phyloP scores from a whole-genome alignment of 2,329 filamentous ascomycete genomes.

The Exophiala mesophila region DNA sequence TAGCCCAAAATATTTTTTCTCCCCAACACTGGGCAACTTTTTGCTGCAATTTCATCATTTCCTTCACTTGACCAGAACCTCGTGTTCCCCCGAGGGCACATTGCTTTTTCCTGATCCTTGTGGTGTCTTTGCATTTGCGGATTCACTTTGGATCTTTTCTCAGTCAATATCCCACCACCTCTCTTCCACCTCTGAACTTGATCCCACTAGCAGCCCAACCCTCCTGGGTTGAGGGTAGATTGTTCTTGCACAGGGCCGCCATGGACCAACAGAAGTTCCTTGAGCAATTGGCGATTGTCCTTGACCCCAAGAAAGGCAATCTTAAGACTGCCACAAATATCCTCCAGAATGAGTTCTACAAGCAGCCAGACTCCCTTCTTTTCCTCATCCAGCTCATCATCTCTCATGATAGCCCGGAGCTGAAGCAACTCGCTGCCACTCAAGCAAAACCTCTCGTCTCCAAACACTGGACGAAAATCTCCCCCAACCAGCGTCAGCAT shows the following conservation, averaged over 20 bases:
- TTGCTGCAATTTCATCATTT: no score
- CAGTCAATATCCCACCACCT: no score
- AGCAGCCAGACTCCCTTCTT: slow-evolving; percentile 74
- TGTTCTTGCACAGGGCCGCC: slow-evolving; percentile 21
- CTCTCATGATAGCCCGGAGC: slow-evolving; percentile 63
- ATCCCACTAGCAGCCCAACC: not conserved
- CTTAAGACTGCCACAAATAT: slow-evolving; percentile 86
- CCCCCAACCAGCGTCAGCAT: slow-evolving; percentile 69
- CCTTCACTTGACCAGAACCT: no score
- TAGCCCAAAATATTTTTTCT: no score
- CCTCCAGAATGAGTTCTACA: slow-evolving; percentile 91
- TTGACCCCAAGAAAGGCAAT: slow-evolving; percentile 74
- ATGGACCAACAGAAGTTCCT: slow-evolving; percentile 84
- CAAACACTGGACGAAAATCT: slow-evolving; percentile 78
- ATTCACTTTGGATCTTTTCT: no score
- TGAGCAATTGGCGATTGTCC: slow-evolving; percentile 77
- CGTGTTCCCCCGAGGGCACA: no score
- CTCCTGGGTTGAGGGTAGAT: slow-evolving; percentile 2
- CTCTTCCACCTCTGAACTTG: not conserved
- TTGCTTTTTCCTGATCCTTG: no score
- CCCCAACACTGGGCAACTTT: no score
- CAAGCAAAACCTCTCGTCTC: slow-evolving; percentile 76
- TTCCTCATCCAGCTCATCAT: slow-evolving; percentile 84
- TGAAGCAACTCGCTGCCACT: slow-evolving; percentile 87
- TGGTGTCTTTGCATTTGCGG: no score